Percentiles rank a stretch among this genome's conserved stretches.
These are phyloP conservation scores for Ceratobasidium sp. DNA, from an alignment of 1,284 basidiomycete species.

Conservation along the genomic window DNA sequence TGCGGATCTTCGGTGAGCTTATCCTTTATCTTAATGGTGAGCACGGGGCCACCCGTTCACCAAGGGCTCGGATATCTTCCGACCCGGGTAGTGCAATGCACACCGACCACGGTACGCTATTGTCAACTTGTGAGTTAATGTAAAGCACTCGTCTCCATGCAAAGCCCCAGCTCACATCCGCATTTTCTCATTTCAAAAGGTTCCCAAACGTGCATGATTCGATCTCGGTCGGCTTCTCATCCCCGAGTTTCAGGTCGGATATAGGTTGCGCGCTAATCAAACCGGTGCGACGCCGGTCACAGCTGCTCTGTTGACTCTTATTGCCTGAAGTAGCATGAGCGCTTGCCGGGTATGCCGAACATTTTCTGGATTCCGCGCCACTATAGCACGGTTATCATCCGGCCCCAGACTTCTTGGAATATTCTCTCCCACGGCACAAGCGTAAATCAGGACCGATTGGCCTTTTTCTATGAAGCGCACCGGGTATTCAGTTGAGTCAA, in stretches of 20 bases:
- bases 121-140: too few species aligned
- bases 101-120: neutral
- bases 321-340: neutral
- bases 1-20: neutral
- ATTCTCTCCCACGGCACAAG: slow-evolving; percentile 4
- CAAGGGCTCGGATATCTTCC: neutral
- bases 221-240: slow-evolving; percentile 8
- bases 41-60: neutral
- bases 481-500: neutral
- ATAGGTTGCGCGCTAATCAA: slow-evolving; percentile 17
- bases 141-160: neutral
- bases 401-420: neutral
- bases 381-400: neutral
- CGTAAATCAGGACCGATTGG: neutral
- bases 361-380: neutral
- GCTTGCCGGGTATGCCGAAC: neutral
- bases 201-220: neutral
- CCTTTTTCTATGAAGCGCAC: neutral
- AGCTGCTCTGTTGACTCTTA: neutral
- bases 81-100: neutral
- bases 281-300: slow-evolving; percentile 19
- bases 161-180: neutral
- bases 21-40: neutral
- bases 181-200: neutral
- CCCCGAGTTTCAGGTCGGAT: neutral